These are phyloP conservation scores for Artemisia princeps DNA, from an alignment of 140 eudicot species.

Conservation along the genomic window DNA sequence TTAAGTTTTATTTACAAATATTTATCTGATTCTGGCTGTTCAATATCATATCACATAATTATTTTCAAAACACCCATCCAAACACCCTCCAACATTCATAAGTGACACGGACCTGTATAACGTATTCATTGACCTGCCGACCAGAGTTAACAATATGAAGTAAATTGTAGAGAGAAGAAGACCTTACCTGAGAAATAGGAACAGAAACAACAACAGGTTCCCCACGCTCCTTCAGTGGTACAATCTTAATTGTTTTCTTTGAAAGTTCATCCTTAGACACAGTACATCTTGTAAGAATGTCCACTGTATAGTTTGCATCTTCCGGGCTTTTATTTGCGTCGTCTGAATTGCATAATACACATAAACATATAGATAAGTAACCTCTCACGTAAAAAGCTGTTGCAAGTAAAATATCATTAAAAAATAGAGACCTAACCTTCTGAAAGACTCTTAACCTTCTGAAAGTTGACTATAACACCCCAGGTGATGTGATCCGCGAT, in stretches of 20 bases:
- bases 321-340: conserved; percentile 80
- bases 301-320: conserved; percentile 78
- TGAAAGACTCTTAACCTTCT: conserved; percentile 60
- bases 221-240: conserved; percentile 70
- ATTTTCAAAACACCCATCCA: conserved; percentile 6
- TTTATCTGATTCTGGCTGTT: neutral
- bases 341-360: conserved; percentile 40
- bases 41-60: neutral
- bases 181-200: conserved; percentile 75
- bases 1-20: conserved; percentile 2
- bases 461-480: conserved; percentile 94
- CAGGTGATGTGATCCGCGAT: conserved; percentile 69
- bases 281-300: conserved; percentile 74
- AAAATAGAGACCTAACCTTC: conserved; percentile 48
- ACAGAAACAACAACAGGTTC: conserved; percentile 87
- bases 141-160: conserved; percentile 14
- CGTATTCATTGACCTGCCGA: neutral
- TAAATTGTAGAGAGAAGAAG: conserved; percentile 12
- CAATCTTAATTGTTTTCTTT: conserved; percentile 55
- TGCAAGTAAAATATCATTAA: neutral
- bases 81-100: neutral
- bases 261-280: conserved; percentile 61
- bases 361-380: neutral
- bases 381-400: neutral
- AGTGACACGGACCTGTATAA: neutral